Evolutionary conservation across 352 stramenopile genomes (phyloP), one percentile per base, ranked within the genome.

Genomic region (Elongisporangium prolatum): DNA sequence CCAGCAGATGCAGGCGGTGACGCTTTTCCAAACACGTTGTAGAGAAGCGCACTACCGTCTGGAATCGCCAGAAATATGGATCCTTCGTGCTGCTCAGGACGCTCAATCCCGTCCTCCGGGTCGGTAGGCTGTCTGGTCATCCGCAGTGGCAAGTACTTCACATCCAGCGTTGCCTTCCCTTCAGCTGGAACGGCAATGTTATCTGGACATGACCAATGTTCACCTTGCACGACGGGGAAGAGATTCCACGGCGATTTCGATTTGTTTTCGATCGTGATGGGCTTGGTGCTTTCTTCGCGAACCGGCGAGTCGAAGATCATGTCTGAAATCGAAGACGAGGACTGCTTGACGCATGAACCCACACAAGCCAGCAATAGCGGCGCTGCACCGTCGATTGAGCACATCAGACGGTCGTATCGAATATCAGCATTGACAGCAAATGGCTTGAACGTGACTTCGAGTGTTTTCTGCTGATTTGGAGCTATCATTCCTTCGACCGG

Each of bases 371-470:
- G 61, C 17, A 65, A 64, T 9, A 95, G 64, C 3, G 86, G 75
- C 3, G 73, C 48, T 11, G 68, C 65, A 22, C 72, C 73, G 16
- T 96, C 85, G 6, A 98, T 70, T 4, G 70, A 56, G 53, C 89
- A 91, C 9, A 65, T 65, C 6, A 98, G 68, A 28, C 81, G 73
- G 11, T 97, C 85, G 58, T 90, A 84, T n/a, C 90, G 78, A 52
- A 98, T 84, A 59, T 98, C 93, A 18, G 86, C 69, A 52, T 95
- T 84, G 10, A 95, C 74, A 7, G 59, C 59, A 0, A 58, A 51
- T 0, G 93, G 93, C 51, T 89, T 88, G 64, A 98, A 98, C 5
- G 84, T 91, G 22, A 98, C 76, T 20, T 98, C 93, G 37, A 98
- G 80, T 4, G 72, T 76, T 56, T 95, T 91, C 61, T 98, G 84